Percentiles rank a stretch among this genome's conserved stretches.
These are phyloP conservation scores for Claviceps sp. DNA, from an alignment of 2,329 filamentous ascomycete genomes.

Conservation along the genomic window DNA sequence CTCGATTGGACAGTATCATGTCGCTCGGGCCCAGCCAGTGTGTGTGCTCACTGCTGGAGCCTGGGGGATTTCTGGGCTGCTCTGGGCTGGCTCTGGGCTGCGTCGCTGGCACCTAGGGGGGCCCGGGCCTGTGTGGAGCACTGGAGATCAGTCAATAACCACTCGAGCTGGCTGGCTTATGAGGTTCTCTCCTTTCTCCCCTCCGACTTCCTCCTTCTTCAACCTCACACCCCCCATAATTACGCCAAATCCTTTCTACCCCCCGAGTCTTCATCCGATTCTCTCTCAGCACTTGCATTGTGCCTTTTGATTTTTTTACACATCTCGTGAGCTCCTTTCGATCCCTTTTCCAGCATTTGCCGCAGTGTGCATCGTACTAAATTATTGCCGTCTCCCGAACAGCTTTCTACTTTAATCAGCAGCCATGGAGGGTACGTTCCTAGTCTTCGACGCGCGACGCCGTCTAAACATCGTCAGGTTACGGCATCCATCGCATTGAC, in stretches of 20 bases:
- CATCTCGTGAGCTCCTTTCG: constrained; percentile 12
- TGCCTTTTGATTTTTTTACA: neutral
- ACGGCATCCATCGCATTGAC: constrained; percentile 1
- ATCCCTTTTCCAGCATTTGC: neutral
- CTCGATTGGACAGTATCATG: too few species aligned
- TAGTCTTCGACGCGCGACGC: constrained; percentile 1
- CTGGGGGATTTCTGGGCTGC: too few species aligned
- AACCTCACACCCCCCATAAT: constrained; percentile 12
- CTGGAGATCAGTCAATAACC: neutral
- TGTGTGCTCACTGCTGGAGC: too few species aligned
- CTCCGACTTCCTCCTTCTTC: constrained; percentile 21
- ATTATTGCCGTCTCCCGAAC: constrained; percentile 8
- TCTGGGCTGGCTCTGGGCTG: too few species aligned
- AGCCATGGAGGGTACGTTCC: constrained; percentile 42
- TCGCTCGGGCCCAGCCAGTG: too few species aligned
- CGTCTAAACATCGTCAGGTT: neutral
- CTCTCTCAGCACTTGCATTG: constrained; percentile 9
- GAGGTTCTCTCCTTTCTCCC: constrained; percentile 18
- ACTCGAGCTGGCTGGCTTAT: neutral
- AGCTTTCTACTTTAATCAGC: constrained; percentile 29
- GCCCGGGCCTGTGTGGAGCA: neutral
- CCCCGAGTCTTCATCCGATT: constrained; percentile 10
- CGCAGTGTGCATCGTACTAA: constrained; percentile 2
- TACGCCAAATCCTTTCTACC: constrained; percentile 8
- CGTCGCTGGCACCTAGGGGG: neutral